These are phyloP conservation scores for Periglandula ipomoeae DNA, from an alignment of 2,329 filamentous ascomycete genomes.

Conservation along the genomic window DNA sequence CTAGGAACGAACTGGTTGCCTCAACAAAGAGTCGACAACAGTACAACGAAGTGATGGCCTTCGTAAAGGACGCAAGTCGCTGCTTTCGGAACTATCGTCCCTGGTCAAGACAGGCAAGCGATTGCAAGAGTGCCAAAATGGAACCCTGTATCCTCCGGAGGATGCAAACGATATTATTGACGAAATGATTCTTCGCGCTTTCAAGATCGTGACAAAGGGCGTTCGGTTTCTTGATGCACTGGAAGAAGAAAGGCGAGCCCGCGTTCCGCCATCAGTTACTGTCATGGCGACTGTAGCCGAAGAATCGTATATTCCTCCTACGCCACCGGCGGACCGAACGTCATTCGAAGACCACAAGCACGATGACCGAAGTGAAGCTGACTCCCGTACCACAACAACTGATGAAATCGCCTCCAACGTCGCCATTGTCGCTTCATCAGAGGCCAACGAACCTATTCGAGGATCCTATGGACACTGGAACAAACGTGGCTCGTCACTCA, in stretches of 20 bases:
- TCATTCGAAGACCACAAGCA: constrained; percentile 34
- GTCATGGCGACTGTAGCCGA: constrained; percentile 51
- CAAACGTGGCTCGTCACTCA: constrained; percentile 39
- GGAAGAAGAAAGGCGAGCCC: constrained; percentile 50
- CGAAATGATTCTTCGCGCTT: constrained; percentile 87
- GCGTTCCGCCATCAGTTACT: constrained; percentile 45
- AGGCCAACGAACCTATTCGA: constrained; percentile 28
- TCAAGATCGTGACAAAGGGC: constrained; percentile 85
- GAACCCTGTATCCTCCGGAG: constrained; percentile 36
- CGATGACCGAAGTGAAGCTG: constrained; percentile 26
- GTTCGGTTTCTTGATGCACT: constrained; percentile 84
- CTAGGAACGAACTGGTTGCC: constrained; percentile 79
- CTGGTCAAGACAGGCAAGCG: constrained; percentile 84
- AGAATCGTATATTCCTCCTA: constrained; percentile 50
- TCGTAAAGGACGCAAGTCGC: constrained; percentile 71
- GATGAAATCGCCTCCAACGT: constrained; percentile 17
- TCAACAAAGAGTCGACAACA: constrained; percentile 70
- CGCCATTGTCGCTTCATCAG: constrained; percentile 24
- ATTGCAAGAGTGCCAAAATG: constrained; percentile 64
- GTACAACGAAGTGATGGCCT: constrained; percentile 69
- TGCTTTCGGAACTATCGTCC: constrained; percentile 81
- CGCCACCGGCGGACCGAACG: constrained; percentile 51
- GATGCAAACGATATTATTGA: constrained; percentile 72
- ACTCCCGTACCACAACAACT: constrained; percentile 25
- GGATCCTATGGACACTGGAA: constrained; percentile 25